phyloP scores from a whole-genome alignment of 1,284 basidiomycete genomes.

The Coriolopsis trogii region DNA sequence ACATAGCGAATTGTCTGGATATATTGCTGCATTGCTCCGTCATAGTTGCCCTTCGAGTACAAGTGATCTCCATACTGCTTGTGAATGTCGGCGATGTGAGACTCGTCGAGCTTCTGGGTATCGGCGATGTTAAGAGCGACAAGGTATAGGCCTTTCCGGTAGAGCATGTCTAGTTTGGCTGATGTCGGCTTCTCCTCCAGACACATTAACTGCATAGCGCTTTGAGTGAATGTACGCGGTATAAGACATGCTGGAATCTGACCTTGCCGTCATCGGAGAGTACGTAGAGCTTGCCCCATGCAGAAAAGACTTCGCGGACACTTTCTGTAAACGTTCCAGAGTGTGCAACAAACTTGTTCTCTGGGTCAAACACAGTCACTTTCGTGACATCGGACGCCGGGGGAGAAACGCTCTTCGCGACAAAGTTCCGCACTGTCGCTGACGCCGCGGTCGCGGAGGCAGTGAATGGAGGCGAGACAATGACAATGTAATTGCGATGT shows the following conservation, averaged over 20 bases:
- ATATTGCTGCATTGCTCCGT: conserved; percentile 92
- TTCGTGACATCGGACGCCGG: conserved; percentile 75
- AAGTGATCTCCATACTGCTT: conserved; percentile 91
- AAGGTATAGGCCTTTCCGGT: conserved; percentile 73
- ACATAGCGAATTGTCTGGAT: conserved; percentile 88
- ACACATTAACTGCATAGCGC: conserved; percentile 56
- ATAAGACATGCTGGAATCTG: background rate
- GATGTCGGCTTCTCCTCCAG: conserved; percentile 81
- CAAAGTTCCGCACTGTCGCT: conserved; percentile 78
- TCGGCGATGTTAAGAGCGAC: conserved; percentile 81
- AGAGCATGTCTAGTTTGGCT: conserved; percentile 82
- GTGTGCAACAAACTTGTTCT: conserved; percentile 91
- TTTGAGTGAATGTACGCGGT: background rate
- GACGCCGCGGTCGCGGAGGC: conserved; percentile 68
- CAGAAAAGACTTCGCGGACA: conserved; percentile 78
- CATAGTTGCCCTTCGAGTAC: conserved; percentile 91
- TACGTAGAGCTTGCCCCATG: conserved; percentile 80
- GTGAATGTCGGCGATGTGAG: conserved; percentile 84
- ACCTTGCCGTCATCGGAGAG: conserved; percentile 79
- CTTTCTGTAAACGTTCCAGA: conserved; percentile 80
- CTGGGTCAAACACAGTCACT: conserved; percentile 89
- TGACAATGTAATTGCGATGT: conserved; percentile 82
- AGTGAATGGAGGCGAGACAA: conserved; percentile 85
- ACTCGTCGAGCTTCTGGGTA: conserved; percentile 72
- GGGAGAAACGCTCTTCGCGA: conserved; percentile 48